Evolutionary conservation across 805 yeast species (phyloP), one percentile per base, ranked within the genome.

Genomic region (Barnettozyma wickerhamii): DNA sequence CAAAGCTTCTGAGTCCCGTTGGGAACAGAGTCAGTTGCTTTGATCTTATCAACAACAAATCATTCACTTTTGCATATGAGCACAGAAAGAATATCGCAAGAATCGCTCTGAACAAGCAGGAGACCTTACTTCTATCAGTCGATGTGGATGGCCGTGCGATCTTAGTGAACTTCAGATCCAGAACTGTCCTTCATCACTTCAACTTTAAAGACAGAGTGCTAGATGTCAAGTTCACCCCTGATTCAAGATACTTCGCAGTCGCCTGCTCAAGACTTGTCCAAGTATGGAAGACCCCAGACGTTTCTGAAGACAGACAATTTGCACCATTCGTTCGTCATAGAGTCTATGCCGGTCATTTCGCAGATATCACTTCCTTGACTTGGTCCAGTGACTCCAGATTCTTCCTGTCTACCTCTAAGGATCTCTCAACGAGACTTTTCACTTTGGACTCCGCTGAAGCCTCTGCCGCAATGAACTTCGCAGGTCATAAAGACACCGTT

Each of bases 371-470:
- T 2, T 77, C 89, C 2, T 61, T 93, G 10, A 72, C 86, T 3
- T 93, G 98, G 98, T 87, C 97, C 1, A 72, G 71, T 21, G 99
- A 93, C 62, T 85, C 96, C 5, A 74, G 96, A 51, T 93, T 89
- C 58, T 74, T 93, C 52, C 68, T 93, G 31, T 78, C 96, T 3
- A 74, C 95, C 2, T 84, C 95, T 18, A 86, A 87, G 57, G 99
- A 93, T 65, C 72, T 93, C 73, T 85, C 97, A 0, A 80, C 95
- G 2, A 76, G 90, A 50, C 74, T 93, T 7, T 91, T 81, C 64
- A 87, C 97, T 1, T 66, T 93, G 29, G 68, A 77, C 34, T 67
- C 84, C 0, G 81, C 74, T 21, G 93, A 75, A 68, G 81, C 71
- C 53, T 77, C 61, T 51, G 96, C 90, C 4, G 85, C 91, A 13